These are phyloP conservation scores for Sisymbrium altissimum DNA, from an alignment of 345 rosid species.

Conservation along the genomic window DNA sequence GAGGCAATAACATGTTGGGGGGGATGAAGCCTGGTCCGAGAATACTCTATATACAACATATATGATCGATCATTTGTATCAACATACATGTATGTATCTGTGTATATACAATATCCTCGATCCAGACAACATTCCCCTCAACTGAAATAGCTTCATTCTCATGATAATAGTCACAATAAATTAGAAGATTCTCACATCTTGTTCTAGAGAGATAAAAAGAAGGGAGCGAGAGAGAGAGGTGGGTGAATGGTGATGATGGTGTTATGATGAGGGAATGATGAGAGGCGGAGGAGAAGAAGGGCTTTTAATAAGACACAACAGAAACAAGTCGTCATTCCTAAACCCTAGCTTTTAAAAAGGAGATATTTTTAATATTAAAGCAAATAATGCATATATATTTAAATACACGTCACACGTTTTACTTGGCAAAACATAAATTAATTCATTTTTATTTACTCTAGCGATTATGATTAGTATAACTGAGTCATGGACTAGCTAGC, in stretches of 20 bases:
- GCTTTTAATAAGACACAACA: conserved; percentile 34
- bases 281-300: conserved; percentile 32
- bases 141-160: conserved; percentile 39
- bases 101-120: conserved; percentile 37
- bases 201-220: conserved; percentile 26
- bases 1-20: conserved; percentile 42
- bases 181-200: conserved; percentile 17
- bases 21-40: conserved; percentile 98
- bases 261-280: conserved; percentile 44
- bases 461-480: not conserved
- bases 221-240: conserved; percentile 19
- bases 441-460: not conserved
- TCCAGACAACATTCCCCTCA: conserved; percentile 68
- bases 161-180: conserved; percentile 9
- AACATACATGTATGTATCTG: not conserved
- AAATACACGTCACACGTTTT: conserved; percentile 12
- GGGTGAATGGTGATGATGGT: conserved; percentile 37
- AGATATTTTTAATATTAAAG: not conserved
- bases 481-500: not conserved
- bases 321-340: conserved; percentile 25
- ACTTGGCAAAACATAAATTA: not conserved
- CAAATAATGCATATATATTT: conserved; percentile 9
- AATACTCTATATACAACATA: conserved; percentile 13
- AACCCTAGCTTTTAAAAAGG: conserved; percentile 29
- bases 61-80: not conserved